Base-by-base conservation (phyloP, 495 filamentous ascomycete genomes). In the Aspergillus leporis region DNA sequence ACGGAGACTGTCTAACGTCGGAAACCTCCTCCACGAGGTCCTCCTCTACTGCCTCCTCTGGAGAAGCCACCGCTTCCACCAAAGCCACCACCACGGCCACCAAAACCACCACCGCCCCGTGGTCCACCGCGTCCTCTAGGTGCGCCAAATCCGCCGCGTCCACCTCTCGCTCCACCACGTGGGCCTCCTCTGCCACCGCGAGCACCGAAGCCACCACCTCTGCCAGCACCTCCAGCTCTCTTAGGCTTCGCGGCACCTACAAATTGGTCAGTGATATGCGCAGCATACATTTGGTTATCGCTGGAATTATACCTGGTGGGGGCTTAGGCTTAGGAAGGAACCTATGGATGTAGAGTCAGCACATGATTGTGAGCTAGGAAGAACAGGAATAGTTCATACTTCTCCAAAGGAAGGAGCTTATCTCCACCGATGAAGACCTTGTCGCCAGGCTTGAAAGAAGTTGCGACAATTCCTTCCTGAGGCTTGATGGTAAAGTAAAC, bases 401-500 rank as follows among this genome's bases (percentile, higher is more conserved):
- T 90, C 74, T 98, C 94, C 46, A 97, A 74, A 21, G 95, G 94
- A 16, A 98, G 82, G 19, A 98, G 85, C 79, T 97, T 98, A 74
- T 98, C 94, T 49, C 86, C 84, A 48, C 88, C 90, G 65, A 98
- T 97, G 81, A 86, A 98, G 73, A 98, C 93, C 78, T 94, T 97
- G 80, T 98, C 94, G 61, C 95, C 94, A 55, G 85, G 68, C 75
- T 96, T 96, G 87, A 98, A 98, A 3, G 90, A 95, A 19, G 85
- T 85, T 46, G 94, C 93, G 69, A 94, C 87, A 75, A 98, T 97
- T 66, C 94, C 94, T 67, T 97, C 92, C 69, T 90, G 83, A 36
- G 95, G 92, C 78, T 97, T 98, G 73, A 98, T 85, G 59, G 94
- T 98, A 85, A 98, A 98, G 81, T 87, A 96, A 58, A 98, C 92